Evolutionary conservation across 768 basidiomycete genomes (phyloP).

Genomic region (Chalciporus pseudorubinellus): DNA sequence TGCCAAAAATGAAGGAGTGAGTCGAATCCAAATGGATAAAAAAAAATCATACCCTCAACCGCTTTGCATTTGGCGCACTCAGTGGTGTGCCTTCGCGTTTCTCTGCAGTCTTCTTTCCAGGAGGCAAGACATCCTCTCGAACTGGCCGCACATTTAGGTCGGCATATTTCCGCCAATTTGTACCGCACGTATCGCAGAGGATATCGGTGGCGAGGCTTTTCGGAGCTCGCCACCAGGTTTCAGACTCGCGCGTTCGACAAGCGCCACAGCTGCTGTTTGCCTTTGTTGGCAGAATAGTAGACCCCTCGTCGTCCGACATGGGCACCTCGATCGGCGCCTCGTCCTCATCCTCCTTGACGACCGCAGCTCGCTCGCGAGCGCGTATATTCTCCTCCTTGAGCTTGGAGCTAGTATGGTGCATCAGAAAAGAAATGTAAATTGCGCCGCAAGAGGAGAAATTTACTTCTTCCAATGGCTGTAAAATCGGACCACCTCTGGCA

Average conservation of each 20-base stretch:
- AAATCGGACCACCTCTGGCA: slow-evolving; percentile 79
- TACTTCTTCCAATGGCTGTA: slow-evolving; percentile 89
- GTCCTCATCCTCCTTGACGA: slow-evolving; percentile 27
- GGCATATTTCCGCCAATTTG: slow-evolving; percentile 91
- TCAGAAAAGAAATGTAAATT: slow-evolving; percentile 11
- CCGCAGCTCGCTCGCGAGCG: slow-evolving; percentile 39
- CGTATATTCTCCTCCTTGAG: slow-evolving; percentile 67
- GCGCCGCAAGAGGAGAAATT: slow-evolving; percentile 9
- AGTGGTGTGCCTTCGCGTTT: slow-evolving; percentile 64
- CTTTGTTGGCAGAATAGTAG: slow-evolving; percentile 58
- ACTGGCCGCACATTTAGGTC: slow-evolving; percentile 75
- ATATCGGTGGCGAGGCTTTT: slow-evolving; percentile 75
- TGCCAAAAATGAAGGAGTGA: slow-evolving; percentile 5
- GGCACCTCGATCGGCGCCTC: slow-evolving; percentile 31
- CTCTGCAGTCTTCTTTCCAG: slow-evolving; percentile 41
- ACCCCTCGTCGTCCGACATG: slow-evolving; percentile 70
- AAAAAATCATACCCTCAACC: slow-evolving; percentile 52
- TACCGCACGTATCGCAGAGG: slow-evolving; percentile 83
- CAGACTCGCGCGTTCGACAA: slow-evolving; percentile 78
- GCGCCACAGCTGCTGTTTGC: slow-evolving; percentile 69
- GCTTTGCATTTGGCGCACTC: slow-evolving; percentile 53
- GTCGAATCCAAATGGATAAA: background rate
- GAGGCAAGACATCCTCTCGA: slow-evolving; percentile 60
- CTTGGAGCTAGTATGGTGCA: slow-evolving; percentile 44
- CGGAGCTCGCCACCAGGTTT: slow-evolving; percentile 89